Evolutionary conservation across 495 filamentous ascomycete genomes (phyloP), one percentile per base, ranked within the genome.

Genomic region (Parathielavia hyrcaniae): DNA sequence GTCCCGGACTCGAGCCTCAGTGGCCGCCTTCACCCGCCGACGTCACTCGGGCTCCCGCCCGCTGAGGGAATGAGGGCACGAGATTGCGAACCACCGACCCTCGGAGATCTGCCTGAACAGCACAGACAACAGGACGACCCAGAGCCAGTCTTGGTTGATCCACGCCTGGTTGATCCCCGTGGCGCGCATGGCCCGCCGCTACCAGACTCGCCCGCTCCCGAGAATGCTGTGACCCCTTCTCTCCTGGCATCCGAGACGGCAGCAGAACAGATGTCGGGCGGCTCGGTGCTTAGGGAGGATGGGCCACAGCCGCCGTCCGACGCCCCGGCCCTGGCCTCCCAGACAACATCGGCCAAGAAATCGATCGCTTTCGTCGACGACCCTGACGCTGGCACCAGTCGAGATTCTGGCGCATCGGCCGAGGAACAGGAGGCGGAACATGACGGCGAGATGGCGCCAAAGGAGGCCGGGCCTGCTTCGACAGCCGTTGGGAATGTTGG

Each of bases 181-280:
- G 4, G 35, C 16, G 45, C 45, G 13, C 53, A 30, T 14, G 8
- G 4, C 16, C n/a, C 40, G 8, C 54, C 16, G 14, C 44, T 16
- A 2, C 20, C 54, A 22, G 11, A 32, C 23, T 34, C 35, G 46
- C 47, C 40, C 44, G 23, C 52, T 22, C 51, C 44, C 59, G 50
- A 64, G 59, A 57, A 62, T 61, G 59, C 51, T 51, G 46, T 58
- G 61, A 57, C 47, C 44, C 22, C 48, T 48, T 45, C 50, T 20
- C 32, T 39, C 13, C 36, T 48, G 45, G 30, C 51, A 34, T 60
- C 32, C 50, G 50, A 53, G 40, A 52, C 47, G 38, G 32, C 53
- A 46, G 16, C 44, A 61, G 47, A 58, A 59, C 66, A 68, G 63
- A 70, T 70, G 67, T 57, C 67, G 30, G 48, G 46, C 26, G 61